Evolutionary conservation across 352 stramenopile species (phyloP), one percentile per base, ranked within the genome.

Genomic region (Globisporangium spiculum): DNA sequence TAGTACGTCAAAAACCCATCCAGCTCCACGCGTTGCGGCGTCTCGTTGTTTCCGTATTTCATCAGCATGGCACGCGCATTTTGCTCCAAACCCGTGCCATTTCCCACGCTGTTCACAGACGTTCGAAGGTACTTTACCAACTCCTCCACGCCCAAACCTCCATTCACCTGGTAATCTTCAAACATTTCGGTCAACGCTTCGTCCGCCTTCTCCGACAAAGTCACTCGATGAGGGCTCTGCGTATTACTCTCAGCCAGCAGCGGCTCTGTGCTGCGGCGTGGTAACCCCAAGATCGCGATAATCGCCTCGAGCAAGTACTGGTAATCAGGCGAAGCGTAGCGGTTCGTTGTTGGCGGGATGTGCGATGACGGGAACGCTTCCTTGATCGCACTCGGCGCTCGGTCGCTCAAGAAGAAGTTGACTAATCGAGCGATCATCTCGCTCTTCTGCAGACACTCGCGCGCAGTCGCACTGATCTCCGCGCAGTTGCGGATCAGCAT

Each of bases 251-350:
- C 86, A 3, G 75, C 82, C 14, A 95, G 69, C 32, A 93, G 64
- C 9, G 87, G 83, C 68, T 94, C 87, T 0, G 80, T 80, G 8
- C 73, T 79, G 6, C 84, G 81, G 16, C 82, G 77, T 38, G 80
- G 85, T 56, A 96, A 69, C 8, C 91, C 91, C 10, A 97, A 67
- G 50, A 97, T 89, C 26, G 86, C 81, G 20, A 91, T 90, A 69
- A 97, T 88, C 44, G 89, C 88, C 74, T 97, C 91, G 4, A 97
- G 72, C 36, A 97, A 67, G 68, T 94, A 92, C 69, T 97, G 88
- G 62, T 94, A 97, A 61, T 97, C 91, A 1, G 87, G 83, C 16
- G 87, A 93, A 18, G 87, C 76, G 53, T 91, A 92, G 12, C 83
- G 77, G 38, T 70, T 74, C 10, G 76, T 72, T 4, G 63, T 65